A percentile compares a stretch with the other conserved stretches of the same genome.
These are phyloP conservation scores for Melastoma candidum DNA, from an alignment of 441 rosid species.

Conservation along the genomic window DNA sequence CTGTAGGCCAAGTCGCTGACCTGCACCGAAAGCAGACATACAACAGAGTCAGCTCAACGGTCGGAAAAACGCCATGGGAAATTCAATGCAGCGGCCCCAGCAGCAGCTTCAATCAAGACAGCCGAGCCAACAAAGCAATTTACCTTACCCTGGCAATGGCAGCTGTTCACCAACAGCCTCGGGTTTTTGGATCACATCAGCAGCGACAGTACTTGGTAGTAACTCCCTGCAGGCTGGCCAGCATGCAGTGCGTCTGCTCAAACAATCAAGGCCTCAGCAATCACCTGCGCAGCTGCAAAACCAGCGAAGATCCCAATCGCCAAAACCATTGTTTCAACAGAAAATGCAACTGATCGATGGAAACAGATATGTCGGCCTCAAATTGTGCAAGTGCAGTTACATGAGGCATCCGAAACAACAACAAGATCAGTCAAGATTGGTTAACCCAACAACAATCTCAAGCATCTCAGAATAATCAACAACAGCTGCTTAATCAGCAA, in stretches of 20 bases:
- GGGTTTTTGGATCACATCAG: slow-evolving; percentile 67
- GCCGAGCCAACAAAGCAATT: slow-evolving; percentile 61
- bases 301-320: slow-evolving; percentile 58
- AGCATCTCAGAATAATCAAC: too few species aligned
- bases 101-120: slow-evolving; percentile 26
- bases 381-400: slow-evolving; percentile 3
- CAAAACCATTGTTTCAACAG: slow-evolving; percentile 72
- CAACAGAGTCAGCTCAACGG: slow-evolving; percentile 60
- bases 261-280: slow-evolving; percentile 54
- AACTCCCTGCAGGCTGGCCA: slow-evolving; percentile 63
- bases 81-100: slow-evolving; percentile 62
- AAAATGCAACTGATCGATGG: slow-evolving; percentile 69
- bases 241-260: slow-evolving; percentile 56
- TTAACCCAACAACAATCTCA: too few species aligned
- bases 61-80: slow-evolving; percentile 58
- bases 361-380: slow-evolving; percentile 63
- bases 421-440: too few species aligned
- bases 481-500: too few species aligned
- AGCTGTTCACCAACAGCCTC: slow-evolving; percentile 56
- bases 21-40: too few species aligned
- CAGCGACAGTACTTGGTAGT: slow-evolving; percentile 45
- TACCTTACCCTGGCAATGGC: slow-evolving; percentile 46
- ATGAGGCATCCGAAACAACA: too few species aligned
- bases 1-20: too few species aligned
- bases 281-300: slow-evolving; percentile 12